Conservation (phyloP, 2,329 filamentous ascomycete species). For the Apiospora koreana region DNA sequence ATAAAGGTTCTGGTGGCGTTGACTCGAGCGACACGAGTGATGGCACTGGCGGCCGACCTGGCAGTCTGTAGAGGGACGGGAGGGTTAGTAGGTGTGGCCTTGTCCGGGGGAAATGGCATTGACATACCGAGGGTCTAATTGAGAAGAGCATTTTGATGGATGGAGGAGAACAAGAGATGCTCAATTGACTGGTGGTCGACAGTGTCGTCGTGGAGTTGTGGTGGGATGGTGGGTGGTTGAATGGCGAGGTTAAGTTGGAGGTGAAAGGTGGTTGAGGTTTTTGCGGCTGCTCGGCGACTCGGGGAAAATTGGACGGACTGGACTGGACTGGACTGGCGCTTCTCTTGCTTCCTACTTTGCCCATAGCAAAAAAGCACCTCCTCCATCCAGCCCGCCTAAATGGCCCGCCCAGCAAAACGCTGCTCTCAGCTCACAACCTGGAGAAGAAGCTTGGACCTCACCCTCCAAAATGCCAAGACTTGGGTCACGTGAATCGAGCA, state of each 20-base stretch:
- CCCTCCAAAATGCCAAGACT: background rate
- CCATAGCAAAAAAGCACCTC: background rate
- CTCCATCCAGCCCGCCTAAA: background rate
- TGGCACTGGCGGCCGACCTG: conserved; percentile 50
- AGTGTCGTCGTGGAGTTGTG: conserved; percentile 28
- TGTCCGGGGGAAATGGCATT: conserved; percentile 1
- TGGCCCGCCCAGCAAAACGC: background rate
- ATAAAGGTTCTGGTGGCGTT: conserved; percentile 57
- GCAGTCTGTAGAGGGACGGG: conserved; percentile 42
- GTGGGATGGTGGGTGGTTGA: conserved; percentile 22
- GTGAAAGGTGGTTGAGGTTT: conserved; percentile 11
- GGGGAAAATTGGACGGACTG: conserved; percentile 10
- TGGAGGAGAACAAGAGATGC: conserved; percentile 43
- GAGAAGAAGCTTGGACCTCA: conserved; percentile 10
- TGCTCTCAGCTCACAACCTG: background rate
- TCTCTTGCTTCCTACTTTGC: conserved; percentile 6
- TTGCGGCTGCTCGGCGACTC: conserved; percentile 11
- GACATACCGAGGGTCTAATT: conserved; percentile 58
- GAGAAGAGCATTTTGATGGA: conserved; percentile 56
- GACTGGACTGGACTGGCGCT: too few species aligned
- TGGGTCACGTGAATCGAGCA: background rate
- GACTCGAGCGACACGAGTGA: conserved; percentile 50
- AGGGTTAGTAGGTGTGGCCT: background rate
- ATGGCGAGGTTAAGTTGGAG: background rate
- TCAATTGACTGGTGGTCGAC: conserved; percentile 40